phyloP scores from a whole-genome alignment of 106 monocot genomes.

The Dioscorea alata region DNA sequence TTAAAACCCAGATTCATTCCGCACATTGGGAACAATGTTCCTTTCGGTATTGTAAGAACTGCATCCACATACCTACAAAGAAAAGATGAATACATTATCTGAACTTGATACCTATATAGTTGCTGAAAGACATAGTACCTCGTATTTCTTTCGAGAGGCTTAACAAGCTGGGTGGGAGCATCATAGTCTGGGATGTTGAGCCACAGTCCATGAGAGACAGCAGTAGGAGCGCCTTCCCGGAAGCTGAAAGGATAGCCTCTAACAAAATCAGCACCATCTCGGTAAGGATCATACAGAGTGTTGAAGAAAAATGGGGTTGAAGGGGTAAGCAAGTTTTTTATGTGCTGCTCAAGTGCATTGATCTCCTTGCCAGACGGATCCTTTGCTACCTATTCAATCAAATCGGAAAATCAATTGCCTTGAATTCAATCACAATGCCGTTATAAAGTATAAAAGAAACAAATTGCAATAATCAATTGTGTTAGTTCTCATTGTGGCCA shows the following conservation, averaged over 20 bases:
- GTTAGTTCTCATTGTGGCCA: too few relatives aligned
- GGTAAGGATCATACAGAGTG: constrained; percentile 38
- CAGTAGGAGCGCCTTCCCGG: constrained; percentile 32
- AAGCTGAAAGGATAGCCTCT: constrained; percentile 45
- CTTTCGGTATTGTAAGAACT: constrained; percentile 36
- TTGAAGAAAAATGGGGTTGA: constrained; percentile 38
- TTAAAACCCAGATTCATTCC: constrained; percentile 41
- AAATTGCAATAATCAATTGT: too few relatives aligned
- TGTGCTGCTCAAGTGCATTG: constrained; percentile 46
- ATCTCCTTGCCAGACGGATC: constrained; percentile 44
- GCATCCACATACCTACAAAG: constrained; percentile 35
- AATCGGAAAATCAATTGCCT: too few relatives aligned
- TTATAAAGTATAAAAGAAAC: too few relatives aligned
- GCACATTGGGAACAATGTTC: constrained; percentile 39
- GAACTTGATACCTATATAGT: not conserved
- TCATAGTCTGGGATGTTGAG: constrained; percentile 46
- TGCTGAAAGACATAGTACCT: constrained; percentile 11
- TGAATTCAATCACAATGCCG: too few relatives aligned
- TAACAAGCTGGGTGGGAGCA: constrained; percentile 45
- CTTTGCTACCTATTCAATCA: constrained; percentile 22
- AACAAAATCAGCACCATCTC: constrained; percentile 36
- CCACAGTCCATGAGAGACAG: constrained; percentile 44
- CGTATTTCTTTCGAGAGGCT: constrained; percentile 38
- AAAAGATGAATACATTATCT: not conserved
- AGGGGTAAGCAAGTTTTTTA: constrained; percentile 35